Conservation (phyloP, 2,329 filamentous ascomycete genomes). For the Knoxdaviesia capensis region DNA sequence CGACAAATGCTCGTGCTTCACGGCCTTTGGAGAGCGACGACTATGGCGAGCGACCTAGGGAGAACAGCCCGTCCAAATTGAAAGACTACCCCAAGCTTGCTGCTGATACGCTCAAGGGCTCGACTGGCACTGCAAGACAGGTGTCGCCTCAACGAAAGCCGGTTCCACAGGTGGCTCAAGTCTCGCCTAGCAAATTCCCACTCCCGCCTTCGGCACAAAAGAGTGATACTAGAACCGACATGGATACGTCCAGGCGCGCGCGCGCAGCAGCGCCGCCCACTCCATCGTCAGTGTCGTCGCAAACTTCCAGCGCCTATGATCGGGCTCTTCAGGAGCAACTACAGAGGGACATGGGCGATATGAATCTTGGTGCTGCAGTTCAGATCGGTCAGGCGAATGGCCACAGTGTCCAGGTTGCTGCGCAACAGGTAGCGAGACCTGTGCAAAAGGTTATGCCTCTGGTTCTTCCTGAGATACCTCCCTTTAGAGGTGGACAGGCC, state of each 20-base stretch:
- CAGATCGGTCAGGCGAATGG: slow-evolving; percentile 1
- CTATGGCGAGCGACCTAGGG: slow-evolving; percentile 30
- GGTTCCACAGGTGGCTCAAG: slow-evolving; percentile 15
- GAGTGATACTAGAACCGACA: slow-evolving; percentile 3
- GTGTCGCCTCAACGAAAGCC: slow-evolving; percentile 39
- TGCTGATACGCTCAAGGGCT: slow-evolving; percentile 34
- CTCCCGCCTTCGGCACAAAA: slow-evolving; percentile 39
- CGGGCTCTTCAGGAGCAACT: slow-evolving; percentile 39
- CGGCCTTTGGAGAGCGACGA: slow-evolving; percentile 28
- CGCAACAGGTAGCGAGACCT: too few species aligned
- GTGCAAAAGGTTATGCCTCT: slow-evolving; percentile 9
- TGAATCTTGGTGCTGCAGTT: slow-evolving; percentile 26
- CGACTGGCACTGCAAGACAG: slow-evolving; percentile 30
- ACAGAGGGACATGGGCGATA: slow-evolving; percentile 37
- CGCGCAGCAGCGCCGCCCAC: too few species aligned
- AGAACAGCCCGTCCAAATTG: slow-evolving; percentile 29
- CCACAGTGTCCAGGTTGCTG: too few species aligned
- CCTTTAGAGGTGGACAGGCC: slow-evolving; percentile 22
- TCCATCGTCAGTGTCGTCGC: neutral
- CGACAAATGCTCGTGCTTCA: slow-evolving; percentile 52
- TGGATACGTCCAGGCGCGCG: too few species aligned
- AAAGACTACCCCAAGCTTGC: slow-evolving; percentile 21
- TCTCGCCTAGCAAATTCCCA: slow-evolving; percentile 38
- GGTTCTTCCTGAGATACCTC: slow-evolving; percentile 32
- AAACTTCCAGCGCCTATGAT: slow-evolving; percentile 38